Conservation (phyloP, 2,329 filamentous ascomycete species). For the Ramularia collo-cygni region DNA sequence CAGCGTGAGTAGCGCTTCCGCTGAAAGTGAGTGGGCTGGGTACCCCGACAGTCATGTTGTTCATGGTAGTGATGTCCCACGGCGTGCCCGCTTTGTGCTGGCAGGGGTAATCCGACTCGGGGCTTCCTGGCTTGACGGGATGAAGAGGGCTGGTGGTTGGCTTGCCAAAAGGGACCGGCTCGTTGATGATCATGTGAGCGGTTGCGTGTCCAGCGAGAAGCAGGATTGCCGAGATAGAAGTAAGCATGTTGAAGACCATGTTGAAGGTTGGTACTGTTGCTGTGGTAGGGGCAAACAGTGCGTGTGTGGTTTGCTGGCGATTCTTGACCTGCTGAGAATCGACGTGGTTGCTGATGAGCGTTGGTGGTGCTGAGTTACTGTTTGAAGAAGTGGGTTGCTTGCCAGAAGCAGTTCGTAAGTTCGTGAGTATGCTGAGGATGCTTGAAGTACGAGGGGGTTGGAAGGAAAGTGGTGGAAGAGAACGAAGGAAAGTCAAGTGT, state of each 20-base stretch:
- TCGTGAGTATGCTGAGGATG: no score
- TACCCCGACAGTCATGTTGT: conserved; percentile 58
- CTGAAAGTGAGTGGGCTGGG: conserved; percentile 56
- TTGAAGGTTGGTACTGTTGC: conserved; percentile 8
- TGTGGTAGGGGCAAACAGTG: conserved; percentile 1
- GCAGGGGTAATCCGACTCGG: conserved; percentile 66
- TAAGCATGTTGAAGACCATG: conserved; percentile 8
- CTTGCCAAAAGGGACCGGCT: conserved; percentile 58
- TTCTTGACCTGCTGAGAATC: conserved; percentile 19
- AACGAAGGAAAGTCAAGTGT: conserved; percentile 3
- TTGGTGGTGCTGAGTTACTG: conserved; percentile 1
- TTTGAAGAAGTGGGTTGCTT: no score
- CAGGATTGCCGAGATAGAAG: conserved; percentile 32
- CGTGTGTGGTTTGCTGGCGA: conserved; percentile 2
- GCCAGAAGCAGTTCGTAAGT: no score
- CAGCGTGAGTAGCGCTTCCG: conserved; percentile 74
- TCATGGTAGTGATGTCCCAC: conserved; percentile 48
- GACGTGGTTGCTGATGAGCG: conserved; percentile 10
- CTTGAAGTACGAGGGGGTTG: conserved; percentile 2
- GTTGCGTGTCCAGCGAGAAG: conserved; percentile 38
- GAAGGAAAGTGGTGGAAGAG: conserved; percentile 1
- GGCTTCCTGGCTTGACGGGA: conserved; percentile 38
- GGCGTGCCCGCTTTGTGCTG: no score
- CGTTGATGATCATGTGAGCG: conserved; percentile 69
- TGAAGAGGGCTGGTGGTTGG: conserved; percentile 58